Evolutionary conservation across 2,329 filamentous ascomycete genomes (phyloP).

Genomic region (Ampelomyces quisqualis): DNA sequence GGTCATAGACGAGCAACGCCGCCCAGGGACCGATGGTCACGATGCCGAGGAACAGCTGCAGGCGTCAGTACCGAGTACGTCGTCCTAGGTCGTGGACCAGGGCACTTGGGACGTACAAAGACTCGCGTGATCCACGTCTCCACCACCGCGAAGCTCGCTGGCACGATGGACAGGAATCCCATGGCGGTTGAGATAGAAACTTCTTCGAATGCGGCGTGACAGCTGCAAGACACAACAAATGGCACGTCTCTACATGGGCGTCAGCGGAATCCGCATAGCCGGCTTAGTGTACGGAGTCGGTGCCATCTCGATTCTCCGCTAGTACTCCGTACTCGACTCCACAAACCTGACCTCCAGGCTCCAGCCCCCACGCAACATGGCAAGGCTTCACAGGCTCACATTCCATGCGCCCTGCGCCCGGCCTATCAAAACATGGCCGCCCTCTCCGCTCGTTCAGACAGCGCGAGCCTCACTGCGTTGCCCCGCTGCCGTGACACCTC

Average conservation of each 20-base stretch:
- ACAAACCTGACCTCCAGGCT: constrained; percentile 20
- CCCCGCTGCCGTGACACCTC: constrained; percentile 12
- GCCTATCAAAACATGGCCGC: constrained; percentile 9
- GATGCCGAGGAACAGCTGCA: constrained; percentile 60
- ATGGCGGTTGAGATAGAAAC: too few relatives aligned
- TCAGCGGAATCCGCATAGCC: too few relatives aligned
- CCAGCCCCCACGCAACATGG: constrained; percentile 16
- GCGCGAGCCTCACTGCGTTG: constrained; percentile 8
- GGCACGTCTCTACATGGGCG: background rate
- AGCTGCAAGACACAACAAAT: background rate
- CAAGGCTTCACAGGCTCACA: constrained; percentile 6
- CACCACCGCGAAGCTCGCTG: constrained; percentile 56
- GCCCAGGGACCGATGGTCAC: constrained; percentile 64
- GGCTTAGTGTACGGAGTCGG: too few relatives aligned
- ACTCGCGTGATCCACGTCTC: constrained; percentile 64
- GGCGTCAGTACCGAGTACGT: constrained; percentile 19
- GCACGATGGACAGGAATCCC: constrained; percentile 67
- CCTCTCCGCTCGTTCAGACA: constrained; percentile 5
- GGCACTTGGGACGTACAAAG: constrained; percentile 55
- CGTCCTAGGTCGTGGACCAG: background rate
- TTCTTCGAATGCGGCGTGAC: too few relatives aligned
- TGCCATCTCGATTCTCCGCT: too few relatives aligned
- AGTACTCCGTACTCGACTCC: constrained; percentile 6
- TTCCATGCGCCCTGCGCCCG: background rate
- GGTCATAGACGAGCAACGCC: constrained; percentile 63